phyloP scores from a whole-genome alignment of 225 moss, liverwort and hornwort species.

The Rhytidiadelphus loreus region DNA sequence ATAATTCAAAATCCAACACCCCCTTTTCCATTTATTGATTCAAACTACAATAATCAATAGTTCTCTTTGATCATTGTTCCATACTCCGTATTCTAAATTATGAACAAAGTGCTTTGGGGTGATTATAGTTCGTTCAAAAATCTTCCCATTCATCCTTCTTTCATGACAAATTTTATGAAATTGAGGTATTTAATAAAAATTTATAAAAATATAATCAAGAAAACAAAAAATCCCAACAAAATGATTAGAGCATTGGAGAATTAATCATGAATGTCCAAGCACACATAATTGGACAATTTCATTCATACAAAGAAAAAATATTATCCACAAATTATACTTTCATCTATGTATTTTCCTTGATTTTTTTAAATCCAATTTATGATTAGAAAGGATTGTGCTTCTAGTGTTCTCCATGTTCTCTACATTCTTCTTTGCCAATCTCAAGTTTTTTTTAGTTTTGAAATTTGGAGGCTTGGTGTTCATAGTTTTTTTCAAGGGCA shows the following conservation, averaged over 20 bases:
- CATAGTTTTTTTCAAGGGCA: not conserved
- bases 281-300: not conserved
- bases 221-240: not conserved
- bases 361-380: not conserved
- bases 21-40: not conserved
- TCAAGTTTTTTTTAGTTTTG: not conserved
- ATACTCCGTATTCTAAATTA: not conserved
- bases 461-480: not conserved
- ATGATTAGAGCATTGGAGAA: not conserved
- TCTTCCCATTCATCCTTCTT: not conserved
- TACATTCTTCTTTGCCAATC: not conserved
- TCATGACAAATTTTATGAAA: not conserved
- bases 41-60: not conserved
- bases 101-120: not conserved
- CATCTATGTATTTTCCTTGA: not conserved
- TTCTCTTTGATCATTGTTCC: not conserved
- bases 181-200: not conserved
- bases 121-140: not conserved
- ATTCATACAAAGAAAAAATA: not conserved
- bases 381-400: not conserved
- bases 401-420: accelerated
- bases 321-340: not conserved
- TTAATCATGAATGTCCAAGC: not conserved
- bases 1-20: not conserved
- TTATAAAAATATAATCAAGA: no score